phyloP scores from a whole-genome alignment of 2,329 filamentous ascomycete species.

The Metarhizium robertsii region DNA sequence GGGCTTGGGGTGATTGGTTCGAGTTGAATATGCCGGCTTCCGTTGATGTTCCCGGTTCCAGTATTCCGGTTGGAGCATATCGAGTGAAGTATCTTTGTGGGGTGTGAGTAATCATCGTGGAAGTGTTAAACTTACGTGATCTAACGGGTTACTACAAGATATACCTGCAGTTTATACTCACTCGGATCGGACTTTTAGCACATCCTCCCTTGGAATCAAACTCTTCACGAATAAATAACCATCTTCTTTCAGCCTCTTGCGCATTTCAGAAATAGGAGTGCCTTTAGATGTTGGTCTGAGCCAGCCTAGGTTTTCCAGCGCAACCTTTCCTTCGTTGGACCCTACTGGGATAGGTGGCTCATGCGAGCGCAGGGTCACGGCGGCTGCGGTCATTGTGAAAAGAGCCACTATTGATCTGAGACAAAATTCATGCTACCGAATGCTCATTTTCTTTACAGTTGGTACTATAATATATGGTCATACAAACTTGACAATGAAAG shows the following conservation, averaged over 20 bases:
- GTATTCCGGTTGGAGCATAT: slow-evolving; percentile 2
- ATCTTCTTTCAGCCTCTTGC: not conserved
- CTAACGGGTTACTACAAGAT: not conserved
- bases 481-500: not conserved
- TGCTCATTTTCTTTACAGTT: not conserved
- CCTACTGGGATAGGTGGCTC: not conserved
- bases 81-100: not conserved
- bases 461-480: not conserved
- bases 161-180: not conserved
- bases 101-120: not conserved
- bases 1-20: not conserved
- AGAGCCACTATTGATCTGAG: not conserved
- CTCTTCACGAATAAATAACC: slow-evolving; percentile 2
- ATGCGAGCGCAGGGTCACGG: not conserved
- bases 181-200: slow-evolving; percentile 1
- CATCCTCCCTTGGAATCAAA: slow-evolving; percentile 1
- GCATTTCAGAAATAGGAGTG: not conserved
- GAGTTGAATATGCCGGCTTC: slow-evolving; percentile 5
- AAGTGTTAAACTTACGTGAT: not conserved
- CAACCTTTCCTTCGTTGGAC: slow-evolving; percentile 4
- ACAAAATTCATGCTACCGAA: not conserved
- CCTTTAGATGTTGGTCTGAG: not conserved
- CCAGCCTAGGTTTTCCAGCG: not conserved
- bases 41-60: not conserved
- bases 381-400: not conserved